phyloP scores from a whole-genome alignment of 352 stramenopile genomes.

The Elongisporangium senticosum region DNA sequence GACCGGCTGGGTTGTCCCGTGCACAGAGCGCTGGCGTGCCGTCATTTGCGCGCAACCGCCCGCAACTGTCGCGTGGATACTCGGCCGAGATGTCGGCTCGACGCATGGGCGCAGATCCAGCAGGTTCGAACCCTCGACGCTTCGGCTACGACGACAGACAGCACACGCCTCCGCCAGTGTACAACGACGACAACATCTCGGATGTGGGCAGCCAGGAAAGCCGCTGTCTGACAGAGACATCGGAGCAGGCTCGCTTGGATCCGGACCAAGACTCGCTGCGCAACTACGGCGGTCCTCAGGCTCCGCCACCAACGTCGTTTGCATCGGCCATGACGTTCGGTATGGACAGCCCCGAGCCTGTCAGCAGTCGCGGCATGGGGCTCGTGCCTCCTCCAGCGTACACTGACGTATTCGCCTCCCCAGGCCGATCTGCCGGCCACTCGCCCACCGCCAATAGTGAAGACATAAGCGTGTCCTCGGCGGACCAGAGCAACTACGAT shows the following conservation, averaged over 20 bases:
- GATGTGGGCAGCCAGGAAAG: slow-evolving; percentile 12
- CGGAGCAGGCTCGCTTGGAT: neutral
- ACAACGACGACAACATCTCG: slow-evolving; percentile 6
- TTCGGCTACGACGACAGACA: neutral
- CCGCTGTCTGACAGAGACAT: slow-evolving; percentile 3
- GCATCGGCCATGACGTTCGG: neutral
- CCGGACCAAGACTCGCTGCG: neutral
- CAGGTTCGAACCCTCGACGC: neutral
- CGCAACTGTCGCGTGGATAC: neutral
- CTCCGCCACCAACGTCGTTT: neutral
- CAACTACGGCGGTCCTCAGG: neutral
- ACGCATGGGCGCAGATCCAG: neutral
- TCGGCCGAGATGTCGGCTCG: neutral
- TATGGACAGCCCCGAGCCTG: neutral
- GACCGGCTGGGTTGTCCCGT: slow-evolving; percentile 17
- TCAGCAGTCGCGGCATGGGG: slow-evolving; percentile 8
- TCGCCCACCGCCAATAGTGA: slow-evolving; percentile 15
- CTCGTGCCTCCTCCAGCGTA: slow-evolving; percentile 33
- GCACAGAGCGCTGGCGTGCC: slow-evolving; percentile 15
- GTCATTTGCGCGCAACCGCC: neutral
- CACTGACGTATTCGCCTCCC: slow-evolving; percentile 31
- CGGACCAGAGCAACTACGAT: slow-evolving; percentile 1
- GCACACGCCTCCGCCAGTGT: neutral
- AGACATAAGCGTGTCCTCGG: slow-evolving; percentile 14
- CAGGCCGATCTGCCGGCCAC: slow-evolving; percentile 8